Conservation (phyloP, 257 asterid species). For the Fraxinus cuspidata region DNA sequence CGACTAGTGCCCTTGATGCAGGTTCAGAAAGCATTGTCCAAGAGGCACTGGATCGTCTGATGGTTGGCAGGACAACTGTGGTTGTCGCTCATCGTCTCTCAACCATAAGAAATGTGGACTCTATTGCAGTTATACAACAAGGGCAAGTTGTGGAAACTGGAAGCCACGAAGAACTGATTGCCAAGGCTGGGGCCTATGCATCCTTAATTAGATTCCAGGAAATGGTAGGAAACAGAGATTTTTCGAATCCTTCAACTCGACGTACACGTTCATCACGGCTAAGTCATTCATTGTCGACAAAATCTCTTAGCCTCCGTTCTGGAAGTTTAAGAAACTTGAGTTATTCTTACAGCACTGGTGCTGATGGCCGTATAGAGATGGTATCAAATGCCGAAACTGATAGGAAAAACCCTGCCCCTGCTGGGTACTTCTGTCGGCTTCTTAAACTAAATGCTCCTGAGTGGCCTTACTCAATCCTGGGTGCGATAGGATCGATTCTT, state of each 20-base stretch:
- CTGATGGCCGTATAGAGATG: slow-evolving; percentile 98
- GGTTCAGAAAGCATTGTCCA: slow-evolving; percentile 92
- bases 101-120: slow-evolving; percentile 84
- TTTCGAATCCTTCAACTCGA: slow-evolving; percentile 85
- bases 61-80: slow-evolving; percentile 92
- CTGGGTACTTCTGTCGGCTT: slow-evolving; percentile 79
- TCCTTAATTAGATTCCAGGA: slow-evolving; percentile 86
- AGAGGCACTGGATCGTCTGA: slow-evolving; percentile 93
- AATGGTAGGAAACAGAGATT: slow-evolving; percentile 85
- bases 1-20: slow-evolving; percentile 94
- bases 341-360: slow-evolving; percentile 95
- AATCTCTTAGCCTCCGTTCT: slow-evolving; percentile 93
- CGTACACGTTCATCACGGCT: slow-evolving; percentile 83
- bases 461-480: slow-evolving; percentile 96
- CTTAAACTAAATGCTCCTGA: slow-evolving; percentile 91
- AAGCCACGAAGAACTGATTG: slow-evolving; percentile 85
- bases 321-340: slow-evolving; percentile 91
- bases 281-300: slow-evolving; percentile 87
- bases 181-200: slow-evolving; percentile 92
- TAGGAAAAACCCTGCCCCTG: slow-evolving; percentile 78
- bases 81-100: slow-evolving; percentile 98
- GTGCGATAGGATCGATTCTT: slow-evolving; percentile 60
- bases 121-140: slow-evolving; percentile 91
- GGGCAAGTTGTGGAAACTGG: slow-evolving; percentile 98
- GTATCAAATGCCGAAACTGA: slow-evolving; percentile 92